Percentiles rank a stretch among this genome's conserved stretches.
These are phyloP conservation scores for Chlorella ohadii DNA, from an alignment of 139 green algal species.

Conservation along the genomic window DNA sequence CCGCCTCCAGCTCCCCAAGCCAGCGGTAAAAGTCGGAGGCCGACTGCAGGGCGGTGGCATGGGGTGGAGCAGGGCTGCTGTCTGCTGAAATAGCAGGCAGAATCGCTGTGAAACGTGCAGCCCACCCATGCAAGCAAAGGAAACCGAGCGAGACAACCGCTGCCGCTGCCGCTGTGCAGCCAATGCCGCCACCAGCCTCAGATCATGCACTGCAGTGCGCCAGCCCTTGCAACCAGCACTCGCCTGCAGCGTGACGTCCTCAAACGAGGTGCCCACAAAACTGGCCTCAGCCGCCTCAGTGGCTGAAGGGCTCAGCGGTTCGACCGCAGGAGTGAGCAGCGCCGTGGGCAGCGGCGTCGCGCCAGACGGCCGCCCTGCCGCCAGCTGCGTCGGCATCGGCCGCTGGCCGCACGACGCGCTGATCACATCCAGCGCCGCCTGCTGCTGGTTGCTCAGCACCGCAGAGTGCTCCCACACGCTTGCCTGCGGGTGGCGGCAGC, in stretches of 20 bases:
- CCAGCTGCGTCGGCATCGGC: constrained; percentile 58
- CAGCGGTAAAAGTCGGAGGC: constrained; percentile 89
- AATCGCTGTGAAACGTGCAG: no score
- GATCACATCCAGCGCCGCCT: constrained; percentile 65
- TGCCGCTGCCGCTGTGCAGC: no score
- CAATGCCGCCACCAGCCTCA: no score
- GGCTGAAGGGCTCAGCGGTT: neutral
- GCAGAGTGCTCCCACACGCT: constrained; percentile 74
- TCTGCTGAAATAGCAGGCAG: no score
- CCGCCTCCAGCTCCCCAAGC: constrained; percentile 87
- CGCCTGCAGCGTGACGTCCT: constrained; percentile 38
- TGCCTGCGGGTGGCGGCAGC: constrained; percentile 40
- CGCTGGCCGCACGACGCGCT: constrained; percentile 55
- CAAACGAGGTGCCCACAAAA: constrained; percentile 59
- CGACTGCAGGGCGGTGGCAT: constrained; percentile 45
- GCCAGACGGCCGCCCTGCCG: neutral
- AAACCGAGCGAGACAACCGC: no score
- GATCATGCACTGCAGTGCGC: neutral
- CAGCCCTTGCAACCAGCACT: neutral
- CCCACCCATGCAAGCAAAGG: no score
- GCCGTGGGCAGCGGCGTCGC: constrained; percentile 1
- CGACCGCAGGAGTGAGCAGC: neutral
- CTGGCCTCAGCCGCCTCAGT: constrained; percentile 33
- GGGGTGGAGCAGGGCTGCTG: neutral
- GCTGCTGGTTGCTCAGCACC: constrained; percentile 66